Percentiles rank a stretch among this genome's conserved stretches.
These are phyloP conservation scores for Onygenales sp. DNA, from an alignment of 2,329 filamentous ascomycete species.

Conservation along the genomic window DNA sequence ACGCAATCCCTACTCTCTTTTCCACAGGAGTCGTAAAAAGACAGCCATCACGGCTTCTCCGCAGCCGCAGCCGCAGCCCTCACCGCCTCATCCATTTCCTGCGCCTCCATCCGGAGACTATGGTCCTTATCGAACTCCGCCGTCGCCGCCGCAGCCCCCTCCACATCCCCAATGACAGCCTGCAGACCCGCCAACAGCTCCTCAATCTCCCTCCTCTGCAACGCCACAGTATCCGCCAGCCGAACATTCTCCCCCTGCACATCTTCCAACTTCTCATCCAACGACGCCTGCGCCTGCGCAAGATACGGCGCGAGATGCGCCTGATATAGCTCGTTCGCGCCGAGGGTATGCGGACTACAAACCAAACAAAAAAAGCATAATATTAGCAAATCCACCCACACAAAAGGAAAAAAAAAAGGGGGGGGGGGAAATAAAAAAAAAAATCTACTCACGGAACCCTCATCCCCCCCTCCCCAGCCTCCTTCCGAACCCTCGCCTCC, in stretches of 20 bases:
- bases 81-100: constrained; percentile 36
- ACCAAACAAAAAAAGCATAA: neutral
- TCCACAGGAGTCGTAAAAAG: neutral
- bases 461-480: constrained; percentile 29
- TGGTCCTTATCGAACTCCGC: constrained; percentile 28
- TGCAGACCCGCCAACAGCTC: constrained; percentile 46
- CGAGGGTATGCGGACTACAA: constrained; percentile 48
- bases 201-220: constrained; percentile 50
- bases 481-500: constrained; percentile 47
- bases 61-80: constrained; percentile 12
- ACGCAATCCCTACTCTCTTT: too few relatives aligned
- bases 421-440: constrained; percentile 2
- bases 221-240: constrained; percentile 41
- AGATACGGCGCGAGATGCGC: constrained; percentile 52
- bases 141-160: constrained; percentile 38
- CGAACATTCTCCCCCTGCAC: constrained; percentile 45
- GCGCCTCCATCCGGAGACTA: constrained; percentile 31
- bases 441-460: constrained; percentile 37
- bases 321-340: constrained; percentile 46
- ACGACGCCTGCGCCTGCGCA: constrained; percentile 37
- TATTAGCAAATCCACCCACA: neutral
- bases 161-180: constrained; percentile 47
- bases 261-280: constrained; percentile 40
- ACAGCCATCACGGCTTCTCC: neutral
- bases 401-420: neutral